Conservation (phyloP, 768 basidiomycete genomes). For the Phlebiopsis flavidoalba region DNA sequence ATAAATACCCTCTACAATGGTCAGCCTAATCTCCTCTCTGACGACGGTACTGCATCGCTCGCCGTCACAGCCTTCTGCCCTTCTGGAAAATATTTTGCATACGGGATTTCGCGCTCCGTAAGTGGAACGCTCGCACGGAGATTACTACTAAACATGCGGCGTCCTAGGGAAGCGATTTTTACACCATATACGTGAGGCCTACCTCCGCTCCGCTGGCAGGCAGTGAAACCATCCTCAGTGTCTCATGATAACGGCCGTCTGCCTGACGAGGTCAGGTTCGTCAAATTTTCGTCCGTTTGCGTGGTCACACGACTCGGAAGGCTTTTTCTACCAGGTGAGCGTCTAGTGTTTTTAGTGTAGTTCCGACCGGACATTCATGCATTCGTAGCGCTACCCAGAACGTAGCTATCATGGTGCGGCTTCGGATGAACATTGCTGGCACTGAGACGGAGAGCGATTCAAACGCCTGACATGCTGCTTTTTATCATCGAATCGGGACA, state of each 20-base stretch:
- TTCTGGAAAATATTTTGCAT: slow-evolving; percentile 68
- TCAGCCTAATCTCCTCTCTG: slow-evolving; percentile 65
- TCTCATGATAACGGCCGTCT: slow-evolving; percentile 49
- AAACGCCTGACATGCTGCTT: slow-evolving; percentile 71
- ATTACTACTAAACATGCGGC: background rate
- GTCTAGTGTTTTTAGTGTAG: slow-evolving; percentile 8
- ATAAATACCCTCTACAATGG: background rate
- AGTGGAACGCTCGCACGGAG: slow-evolving; percentile 33
- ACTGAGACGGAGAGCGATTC: slow-evolving; percentile 58
- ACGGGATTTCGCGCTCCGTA: slow-evolving; percentile 70
- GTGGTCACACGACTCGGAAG: slow-evolving; percentile 77
- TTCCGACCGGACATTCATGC: background rate
- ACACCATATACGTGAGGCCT: slow-evolving; percentile 61
- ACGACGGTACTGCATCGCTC: slow-evolving; percentile 70
- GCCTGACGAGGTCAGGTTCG: slow-evolving; percentile 63
- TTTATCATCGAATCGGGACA: slow-evolving; percentile 72
- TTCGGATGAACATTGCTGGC: slow-evolving; percentile 45
- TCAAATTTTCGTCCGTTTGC: slow-evolving; percentile 70
- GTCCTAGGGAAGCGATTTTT: slow-evolving; percentile 66
- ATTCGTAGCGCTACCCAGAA: slow-evolving; percentile 47
- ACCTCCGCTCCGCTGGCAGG: slow-evolving; percentile 52
- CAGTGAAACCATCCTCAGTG: slow-evolving; percentile 27
- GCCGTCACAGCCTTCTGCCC: slow-evolving; percentile 54
- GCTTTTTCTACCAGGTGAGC: slow-evolving; percentile 75
- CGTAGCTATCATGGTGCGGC: slow-evolving; percentile 39